Evolutionary conservation across 139 green algal genomes (phyloP), one percentile per base, ranked within the genome.

Genomic region (Chlamydomonas incerta): DNA sequence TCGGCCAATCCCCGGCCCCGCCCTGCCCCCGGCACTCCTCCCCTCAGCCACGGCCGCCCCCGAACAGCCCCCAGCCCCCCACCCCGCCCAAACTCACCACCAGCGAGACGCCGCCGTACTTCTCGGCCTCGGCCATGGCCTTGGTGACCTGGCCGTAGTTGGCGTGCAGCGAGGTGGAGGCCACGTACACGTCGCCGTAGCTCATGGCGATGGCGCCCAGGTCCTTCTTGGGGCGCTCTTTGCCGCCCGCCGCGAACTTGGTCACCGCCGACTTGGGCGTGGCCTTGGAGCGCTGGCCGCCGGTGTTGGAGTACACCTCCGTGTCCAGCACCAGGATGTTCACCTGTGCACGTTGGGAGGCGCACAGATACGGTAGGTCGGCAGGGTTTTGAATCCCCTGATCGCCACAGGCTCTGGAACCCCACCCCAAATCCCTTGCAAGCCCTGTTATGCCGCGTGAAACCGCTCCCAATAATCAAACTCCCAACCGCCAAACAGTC

Each of bases 301-400:
- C 92, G 6, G 92, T 94, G 88, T 94, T 94, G 90, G 35, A 79
- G 88, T 93, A 94, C 87, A 92, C 89, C 87, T 93, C 91, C 0
- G 90, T 94, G 81, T 94, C 91, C 41, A 94, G 88, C 35, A 94
- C 89, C 80, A 94, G 72, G 71, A 94, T 87, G 81, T 94, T 94
- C 50, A 93, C 80, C 46, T 50, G 41, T 50, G 41, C 6, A 8
- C 41, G 41, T 93, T 87, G n/a, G n/a, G n/a, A n/a, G n/a, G n/a
- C n/a, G n/a, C n/a, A n/a, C n/a, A n/a, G n/a, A n/a, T n/a, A n/a
- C n/a, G n/a, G n/a, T n/a, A n/a, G n/a, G n/a, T n/a, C n/a, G n/a
- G n/a, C n/a, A n/a, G n/a, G n/a, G n/a, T n/a, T n/a, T n/a, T n/a
- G n/a, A n/a, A n/a, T n/a, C n/a, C n/a, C n/a, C n/a, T n/a, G n/a